These are phyloP conservation scores for Alternaria sp. DNA, from an alignment of 2,329 filamentous ascomycete genomes.

Conservation along the genomic window DNA sequence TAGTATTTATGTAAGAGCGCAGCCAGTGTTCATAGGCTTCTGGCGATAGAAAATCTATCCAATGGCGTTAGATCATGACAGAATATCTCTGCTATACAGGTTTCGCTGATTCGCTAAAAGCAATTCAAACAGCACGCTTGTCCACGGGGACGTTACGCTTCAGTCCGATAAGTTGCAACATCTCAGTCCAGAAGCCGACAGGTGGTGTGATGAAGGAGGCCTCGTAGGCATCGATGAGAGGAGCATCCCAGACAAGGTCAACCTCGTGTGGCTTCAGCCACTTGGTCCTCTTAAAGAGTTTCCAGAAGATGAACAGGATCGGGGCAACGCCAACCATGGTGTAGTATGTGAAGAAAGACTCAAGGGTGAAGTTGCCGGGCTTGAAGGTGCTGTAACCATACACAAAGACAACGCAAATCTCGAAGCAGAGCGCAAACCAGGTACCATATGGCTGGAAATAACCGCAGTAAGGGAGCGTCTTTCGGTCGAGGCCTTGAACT, in stretches of 20 bases:
- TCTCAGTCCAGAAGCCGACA: constrained; percentile 49
- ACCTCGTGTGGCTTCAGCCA: constrained; percentile 60
- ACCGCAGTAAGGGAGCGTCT: constrained; percentile 58
- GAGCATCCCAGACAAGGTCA: constrained; percentile 54
- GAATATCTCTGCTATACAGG: constrained; percentile 5
- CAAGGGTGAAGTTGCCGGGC: constrained; percentile 56
- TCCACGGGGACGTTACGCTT: constrained; percentile 42
- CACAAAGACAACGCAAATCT: constrained; percentile 60
- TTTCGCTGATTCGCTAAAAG: neutral
- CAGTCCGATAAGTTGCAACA: constrained; percentile 46
- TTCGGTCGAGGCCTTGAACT: constrained; percentile 59
- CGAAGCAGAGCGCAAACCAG: constrained; percentile 58
- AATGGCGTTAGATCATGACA: constrained; percentile 18
- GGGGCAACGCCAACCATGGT: constrained; percentile 61
- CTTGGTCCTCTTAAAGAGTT: constrained; percentile 67
- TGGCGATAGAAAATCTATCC: constrained; percentile 23
- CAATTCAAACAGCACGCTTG: constrained; percentile 35
- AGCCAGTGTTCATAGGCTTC: constrained; percentile 12
- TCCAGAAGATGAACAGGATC: constrained; percentile 67
- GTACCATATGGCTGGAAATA: constrained; percentile 62
- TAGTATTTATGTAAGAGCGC: constrained; percentile 25
- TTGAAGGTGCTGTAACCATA: constrained; percentile 64
- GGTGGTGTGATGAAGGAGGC: constrained; percentile 53
- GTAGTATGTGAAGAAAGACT: constrained; percentile 64
- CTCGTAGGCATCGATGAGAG: constrained; percentile 51